These are phyloP conservation scores for Cucurbita pepo DNA, from an alignment of 306 rosid genomes.

Conservation along the genomic window DNA sequence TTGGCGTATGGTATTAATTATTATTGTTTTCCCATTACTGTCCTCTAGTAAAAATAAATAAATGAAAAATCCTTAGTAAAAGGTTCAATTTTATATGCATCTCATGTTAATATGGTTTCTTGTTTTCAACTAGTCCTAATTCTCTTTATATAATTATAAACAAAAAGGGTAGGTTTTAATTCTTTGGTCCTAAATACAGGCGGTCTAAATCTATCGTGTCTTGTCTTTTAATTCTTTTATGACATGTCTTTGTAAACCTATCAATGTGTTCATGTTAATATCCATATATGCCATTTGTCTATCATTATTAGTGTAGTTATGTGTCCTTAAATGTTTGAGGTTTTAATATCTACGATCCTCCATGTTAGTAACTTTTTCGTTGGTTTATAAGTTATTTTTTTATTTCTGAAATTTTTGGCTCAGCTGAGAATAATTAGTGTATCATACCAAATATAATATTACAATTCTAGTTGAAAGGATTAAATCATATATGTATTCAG, in stretches of 20 bases:
- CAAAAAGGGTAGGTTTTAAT: background rate
- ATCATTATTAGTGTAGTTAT: background rate
- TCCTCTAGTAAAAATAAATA: background rate
- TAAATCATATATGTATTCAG: background rate
- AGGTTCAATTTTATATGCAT: background rate
- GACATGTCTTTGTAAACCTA: background rate
- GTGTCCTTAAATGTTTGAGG: too few relatives aligned
- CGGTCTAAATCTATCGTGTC: background rate
- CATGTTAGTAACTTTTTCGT: too few relatives aligned
- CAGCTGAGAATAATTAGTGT: background rate
- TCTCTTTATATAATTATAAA: background rate
- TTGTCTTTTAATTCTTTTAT: background rate
- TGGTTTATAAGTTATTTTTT: background rate
- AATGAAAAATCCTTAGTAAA: background rate
- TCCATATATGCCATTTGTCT: background rate
- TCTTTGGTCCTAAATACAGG: background rate
- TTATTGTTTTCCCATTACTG: background rate
- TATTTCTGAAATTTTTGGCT: background rate
- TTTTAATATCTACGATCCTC: too few relatives aligned
- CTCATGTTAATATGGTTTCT: background rate
- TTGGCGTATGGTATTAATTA: constrained; percentile 5
- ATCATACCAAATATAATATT: background rate
- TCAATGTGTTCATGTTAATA: background rate
- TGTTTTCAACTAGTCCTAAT: background rate
- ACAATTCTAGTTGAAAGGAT: background rate